Evolutionary conservation across 2,329 filamentous ascomycete genomes (phyloP).

Genomic region (Microsporum ferrugineum): DNA sequence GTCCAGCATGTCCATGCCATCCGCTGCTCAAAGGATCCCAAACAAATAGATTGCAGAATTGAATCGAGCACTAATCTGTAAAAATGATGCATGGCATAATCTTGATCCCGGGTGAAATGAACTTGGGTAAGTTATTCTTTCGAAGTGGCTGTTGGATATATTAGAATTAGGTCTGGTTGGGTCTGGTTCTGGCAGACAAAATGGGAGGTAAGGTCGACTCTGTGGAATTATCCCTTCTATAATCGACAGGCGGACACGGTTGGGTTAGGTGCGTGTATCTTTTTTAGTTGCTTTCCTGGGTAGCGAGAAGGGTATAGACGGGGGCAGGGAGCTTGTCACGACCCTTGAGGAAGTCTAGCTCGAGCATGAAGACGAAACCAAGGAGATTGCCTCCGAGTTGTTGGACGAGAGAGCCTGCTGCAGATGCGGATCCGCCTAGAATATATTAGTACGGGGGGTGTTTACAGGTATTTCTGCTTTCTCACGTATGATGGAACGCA

Average conservation of each 20-base stretch:
- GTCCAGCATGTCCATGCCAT: background rate
- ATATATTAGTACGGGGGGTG: slow-evolving; percentile 5
- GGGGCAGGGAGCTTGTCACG: slow-evolving; percentile 78
- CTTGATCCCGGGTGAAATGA: background rate
- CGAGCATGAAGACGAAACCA: slow-evolving; percentile 89
- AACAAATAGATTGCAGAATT: background rate
- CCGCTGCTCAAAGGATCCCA: background rate
- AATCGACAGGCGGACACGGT: background rate
- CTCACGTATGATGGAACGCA: slow-evolving; percentile 37
- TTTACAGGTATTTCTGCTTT: background rate
- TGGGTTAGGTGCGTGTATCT: background rate
- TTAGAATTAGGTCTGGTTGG: background rate
- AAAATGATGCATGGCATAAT: background rate
- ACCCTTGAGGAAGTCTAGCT: slow-evolving; percentile 86
- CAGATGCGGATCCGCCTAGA: slow-evolving; percentile 77
- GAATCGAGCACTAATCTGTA: background rate
- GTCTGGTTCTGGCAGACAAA: background rate
- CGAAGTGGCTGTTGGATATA: background rate
- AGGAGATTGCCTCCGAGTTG: slow-evolving; percentile 76
- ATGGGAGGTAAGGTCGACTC: background rate
- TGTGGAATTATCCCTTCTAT: background rate
- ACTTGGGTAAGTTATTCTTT: background rate
- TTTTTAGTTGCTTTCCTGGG: slow-evolving; percentile 4
- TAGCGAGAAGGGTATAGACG: slow-evolving; percentile 68
- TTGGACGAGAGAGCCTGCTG: slow-evolving; percentile 74